Conservation (phyloP, 225 moss, liverwort and hornwort genomes). For the Pleurozium schreberi region DNA sequence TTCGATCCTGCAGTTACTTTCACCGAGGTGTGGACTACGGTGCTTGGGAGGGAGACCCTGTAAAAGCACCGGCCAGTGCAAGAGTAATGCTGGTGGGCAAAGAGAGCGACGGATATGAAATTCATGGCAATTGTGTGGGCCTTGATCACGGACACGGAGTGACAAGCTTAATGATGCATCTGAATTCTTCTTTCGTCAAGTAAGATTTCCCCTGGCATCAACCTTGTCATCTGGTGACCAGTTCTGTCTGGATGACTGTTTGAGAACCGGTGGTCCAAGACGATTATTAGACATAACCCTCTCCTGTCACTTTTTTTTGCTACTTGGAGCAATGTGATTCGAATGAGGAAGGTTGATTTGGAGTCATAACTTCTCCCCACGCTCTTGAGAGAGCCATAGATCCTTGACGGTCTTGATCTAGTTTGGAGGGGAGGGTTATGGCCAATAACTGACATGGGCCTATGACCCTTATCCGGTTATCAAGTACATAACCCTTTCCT, state of each 20-base stretch:
- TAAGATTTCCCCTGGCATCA: neutral
- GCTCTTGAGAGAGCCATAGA: neutral
- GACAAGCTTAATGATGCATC: slow-evolving; percentile 67
- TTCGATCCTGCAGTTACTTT: slow-evolving; percentile 30
- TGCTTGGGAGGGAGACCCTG: slow-evolving; percentile 50
- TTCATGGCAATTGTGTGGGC: slow-evolving; percentile 69
- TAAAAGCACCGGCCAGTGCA: slow-evolving; percentile 53
- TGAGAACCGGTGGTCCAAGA: neutral
- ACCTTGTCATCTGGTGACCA: neutral
- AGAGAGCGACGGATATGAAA: slow-evolving; percentile 61
- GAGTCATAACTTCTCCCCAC: neutral
- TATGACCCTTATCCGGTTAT: neutral
- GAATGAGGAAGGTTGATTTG: neutral
- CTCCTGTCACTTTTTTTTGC: neutral
- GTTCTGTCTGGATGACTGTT: neutral
- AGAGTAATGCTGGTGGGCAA: slow-evolving; percentile 54
- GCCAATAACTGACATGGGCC: neutral
- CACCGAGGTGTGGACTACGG: slow-evolving; percentile 73
- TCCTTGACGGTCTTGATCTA: neutral
- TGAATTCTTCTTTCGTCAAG: slow-evolving; percentile 50
- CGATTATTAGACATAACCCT: neutral
- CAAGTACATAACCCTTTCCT: neutral
- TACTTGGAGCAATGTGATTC: neutral
- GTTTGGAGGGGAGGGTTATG: neutral
- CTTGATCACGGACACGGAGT: slow-evolving; percentile 69